phyloP scores from a whole-genome alignment of 1,284 basidiomycete genomes.

The Rhodotorula glutinis region DNA sequence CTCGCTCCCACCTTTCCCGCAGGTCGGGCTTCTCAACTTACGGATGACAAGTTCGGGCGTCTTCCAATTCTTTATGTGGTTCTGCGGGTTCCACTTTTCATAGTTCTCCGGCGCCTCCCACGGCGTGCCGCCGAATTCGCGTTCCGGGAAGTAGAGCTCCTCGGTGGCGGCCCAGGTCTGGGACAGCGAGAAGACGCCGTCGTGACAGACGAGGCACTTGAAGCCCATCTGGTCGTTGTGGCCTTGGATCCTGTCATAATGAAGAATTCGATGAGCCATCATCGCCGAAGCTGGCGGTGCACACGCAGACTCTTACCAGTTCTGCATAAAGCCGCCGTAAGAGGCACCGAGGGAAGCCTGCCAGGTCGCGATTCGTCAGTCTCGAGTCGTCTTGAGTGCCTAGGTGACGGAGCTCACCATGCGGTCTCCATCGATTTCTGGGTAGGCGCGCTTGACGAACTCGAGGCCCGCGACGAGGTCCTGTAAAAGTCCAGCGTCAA shows the following conservation, averaged over 20 bases:
- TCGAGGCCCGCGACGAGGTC: conserved; percentile 43
- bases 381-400: too few species aligned
- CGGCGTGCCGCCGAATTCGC: conserved; percentile 75
- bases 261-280: too few species aligned
- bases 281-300: too few species aligned
- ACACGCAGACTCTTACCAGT: conserved; percentile 54
- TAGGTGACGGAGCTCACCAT: conserved; percentile 51
- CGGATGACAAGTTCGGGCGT: conserved; percentile 74
- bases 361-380: background rate
- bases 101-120: conserved; percentile 61
- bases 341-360: conserved; percentile 28
- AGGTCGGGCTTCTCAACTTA: background rate
- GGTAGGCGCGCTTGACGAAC: conserved; percentile 36
- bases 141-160: conserved; percentile 82
- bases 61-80: conserved; percentile 76
- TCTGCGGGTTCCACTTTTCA: conserved; percentile 58
- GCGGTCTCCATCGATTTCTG: conserved; percentile 71
- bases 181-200: conserved; percentile 53
- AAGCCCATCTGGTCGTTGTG: conserved; percentile 80
- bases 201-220: conserved; percentile 70
- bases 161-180: conserved; percentile 72
- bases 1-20: too few species aligned
- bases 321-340: conserved; percentile 53
- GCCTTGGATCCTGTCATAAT: conserved; percentile 64
- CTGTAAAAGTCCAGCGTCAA: background rate